A percentile compares a stretch with the other conserved stretches of the same genome.
Evolutionary conservation across 2,329 filamentous ascomycete species (phyloP).

Genomic region (Phaeomoniella chlamydospora): DNA sequence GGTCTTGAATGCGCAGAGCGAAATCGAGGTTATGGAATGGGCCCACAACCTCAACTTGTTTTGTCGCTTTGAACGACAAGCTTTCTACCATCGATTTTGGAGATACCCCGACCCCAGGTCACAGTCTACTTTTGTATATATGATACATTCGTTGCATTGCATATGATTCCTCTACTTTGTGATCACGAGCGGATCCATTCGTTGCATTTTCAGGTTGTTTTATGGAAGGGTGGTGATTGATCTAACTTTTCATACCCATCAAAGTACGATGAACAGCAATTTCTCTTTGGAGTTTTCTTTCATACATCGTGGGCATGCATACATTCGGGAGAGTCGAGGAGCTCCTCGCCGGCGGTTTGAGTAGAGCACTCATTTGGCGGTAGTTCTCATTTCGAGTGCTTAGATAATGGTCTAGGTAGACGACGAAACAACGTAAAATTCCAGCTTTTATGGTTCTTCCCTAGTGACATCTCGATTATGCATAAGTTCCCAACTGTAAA

Average conservation of each 20-base stretch:
- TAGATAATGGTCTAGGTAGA: background rate
- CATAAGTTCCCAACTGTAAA: too few relatives aligned
- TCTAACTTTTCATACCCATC: too few relatives aligned
- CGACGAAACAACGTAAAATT: too few relatives aligned
- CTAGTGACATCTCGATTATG: too few relatives aligned
- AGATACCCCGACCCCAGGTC: conserved; percentile 4
- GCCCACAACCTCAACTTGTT: conserved; percentile 45
- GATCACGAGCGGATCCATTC: background rate
- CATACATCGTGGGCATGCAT: too few relatives aligned
- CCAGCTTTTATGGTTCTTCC: too few relatives aligned
- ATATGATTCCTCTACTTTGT: background rate
- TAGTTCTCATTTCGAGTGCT: background rate
- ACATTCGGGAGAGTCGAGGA: too few relatives aligned
- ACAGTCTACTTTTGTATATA: conserved; percentile 1
- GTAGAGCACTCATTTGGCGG: background rate
- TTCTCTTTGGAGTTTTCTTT: too few relatives aligned
- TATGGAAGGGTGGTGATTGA: too few relatives aligned
- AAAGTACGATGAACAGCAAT: too few relatives aligned
- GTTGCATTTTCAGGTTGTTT: conserved; percentile 1
- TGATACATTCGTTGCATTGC: background rate
- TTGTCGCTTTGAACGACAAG: conserved; percentile 45
- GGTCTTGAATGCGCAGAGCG: conserved; percentile 80
- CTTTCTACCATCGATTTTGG: background rate
- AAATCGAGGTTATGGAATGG: conserved; percentile 49
- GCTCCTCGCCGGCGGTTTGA: background rate